phyloP scores from a whole-genome alignment of 805 yeast species.

The Metschnikowia vanudenii region DNA sequence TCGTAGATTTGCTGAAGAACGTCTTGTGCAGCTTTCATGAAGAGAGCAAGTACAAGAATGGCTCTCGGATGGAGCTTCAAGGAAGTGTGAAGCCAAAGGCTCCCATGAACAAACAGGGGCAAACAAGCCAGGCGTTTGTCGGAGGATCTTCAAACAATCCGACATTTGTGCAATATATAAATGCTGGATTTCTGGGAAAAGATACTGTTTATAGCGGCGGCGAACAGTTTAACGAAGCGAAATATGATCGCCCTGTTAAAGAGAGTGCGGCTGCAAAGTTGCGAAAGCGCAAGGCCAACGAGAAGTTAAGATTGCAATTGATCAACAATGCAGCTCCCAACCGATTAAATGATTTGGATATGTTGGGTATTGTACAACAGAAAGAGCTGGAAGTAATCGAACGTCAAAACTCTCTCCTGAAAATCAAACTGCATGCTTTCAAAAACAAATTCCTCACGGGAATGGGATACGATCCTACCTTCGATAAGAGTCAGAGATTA shows the following conservation, averaged over 20 bases:
- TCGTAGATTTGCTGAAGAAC: conserved; percentile 53
- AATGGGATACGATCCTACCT: conserved; percentile 56
- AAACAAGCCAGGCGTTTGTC: conserved; percentile 18
- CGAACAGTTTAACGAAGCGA: conserved; percentile 20
- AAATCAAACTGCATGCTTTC: conserved; percentile 33
- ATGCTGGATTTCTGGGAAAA: conserved; percentile 17
- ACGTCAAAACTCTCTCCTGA: conserved; percentile 12
- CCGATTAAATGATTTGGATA: conserved; percentile 14
- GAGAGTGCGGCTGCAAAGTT: conserved; percentile 18
- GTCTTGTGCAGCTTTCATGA: conserved; percentile 72
- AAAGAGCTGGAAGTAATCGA: conserved; percentile 18
- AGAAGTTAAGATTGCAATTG: conserved; percentile 15
- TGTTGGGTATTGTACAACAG: conserved; percentile 22
- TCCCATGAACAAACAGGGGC: conserved; percentile 44
- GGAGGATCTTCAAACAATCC: conserved; percentile 24
- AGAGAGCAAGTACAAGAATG: conserved; percentile 56
- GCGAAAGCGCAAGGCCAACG: conserved; percentile 20
- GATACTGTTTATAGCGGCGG: conserved; percentile 19
- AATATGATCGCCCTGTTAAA: conserved; percentile 20
- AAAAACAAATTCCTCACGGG: conserved; percentile 37
- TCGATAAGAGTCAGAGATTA: conserved; percentile 4
- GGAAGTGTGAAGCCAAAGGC: conserved; percentile 57
- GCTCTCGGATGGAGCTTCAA: conserved; percentile 68
- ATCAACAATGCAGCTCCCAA: conserved; percentile 14
- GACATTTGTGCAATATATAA: conserved; percentile 19